Conservation (phyloP, 2,329 filamentous ascomycete species). For the Aschersonia sp. region DNA sequence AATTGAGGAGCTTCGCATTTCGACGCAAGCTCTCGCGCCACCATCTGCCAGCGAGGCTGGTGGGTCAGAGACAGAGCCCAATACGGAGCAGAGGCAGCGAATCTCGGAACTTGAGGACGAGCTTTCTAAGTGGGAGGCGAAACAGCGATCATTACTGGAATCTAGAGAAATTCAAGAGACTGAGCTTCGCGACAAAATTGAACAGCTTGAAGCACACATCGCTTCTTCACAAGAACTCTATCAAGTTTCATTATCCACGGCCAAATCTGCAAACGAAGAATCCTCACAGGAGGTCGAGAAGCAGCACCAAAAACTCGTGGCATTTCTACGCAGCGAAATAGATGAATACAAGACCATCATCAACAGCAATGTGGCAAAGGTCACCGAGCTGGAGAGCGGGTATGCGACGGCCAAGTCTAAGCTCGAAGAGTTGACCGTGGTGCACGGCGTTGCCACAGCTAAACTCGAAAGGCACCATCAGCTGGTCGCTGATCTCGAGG, state of each 20-base stretch:
- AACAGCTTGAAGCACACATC: constrained; percentile 52
- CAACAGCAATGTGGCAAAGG: constrained; percentile 49
- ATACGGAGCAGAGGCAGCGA: constrained; percentile 20
- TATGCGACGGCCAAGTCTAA: constrained; percentile 52
- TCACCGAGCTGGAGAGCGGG: constrained; percentile 59
- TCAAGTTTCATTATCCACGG: constrained; percentile 25
- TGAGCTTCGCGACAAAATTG: constrained; percentile 56
- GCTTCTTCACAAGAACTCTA: constrained; percentile 37
- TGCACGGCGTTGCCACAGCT: constrained; percentile 34
- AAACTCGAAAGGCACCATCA: constrained; percentile 31
- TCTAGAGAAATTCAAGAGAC: constrained; percentile 60
- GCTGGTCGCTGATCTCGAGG: constrained; percentile 37
- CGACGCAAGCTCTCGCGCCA: constrained; percentile 27
- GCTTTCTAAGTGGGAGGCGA: constrained; percentile 58
- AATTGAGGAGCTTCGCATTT: constrained; percentile 48
- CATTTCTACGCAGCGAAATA: constrained; percentile 56
- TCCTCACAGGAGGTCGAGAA: constrained; percentile 29
- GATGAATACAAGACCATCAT: constrained; percentile 69
- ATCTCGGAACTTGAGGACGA: constrained; percentile 57
- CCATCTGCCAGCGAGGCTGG: constrained; percentile 6
- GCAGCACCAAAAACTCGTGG: constrained; percentile 45
- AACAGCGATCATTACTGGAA: constrained; percentile 56
- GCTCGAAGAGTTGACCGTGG: constrained; percentile 49
- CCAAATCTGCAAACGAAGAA: constrained; percentile 22
- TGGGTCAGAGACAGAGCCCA: constrained; percentile 10